Percentiles rank a stretch among this genome's conserved stretches.
Conservation (phyloP, 768 basidiomycete genomes). For the Rhodotorula graminis region DNA sequence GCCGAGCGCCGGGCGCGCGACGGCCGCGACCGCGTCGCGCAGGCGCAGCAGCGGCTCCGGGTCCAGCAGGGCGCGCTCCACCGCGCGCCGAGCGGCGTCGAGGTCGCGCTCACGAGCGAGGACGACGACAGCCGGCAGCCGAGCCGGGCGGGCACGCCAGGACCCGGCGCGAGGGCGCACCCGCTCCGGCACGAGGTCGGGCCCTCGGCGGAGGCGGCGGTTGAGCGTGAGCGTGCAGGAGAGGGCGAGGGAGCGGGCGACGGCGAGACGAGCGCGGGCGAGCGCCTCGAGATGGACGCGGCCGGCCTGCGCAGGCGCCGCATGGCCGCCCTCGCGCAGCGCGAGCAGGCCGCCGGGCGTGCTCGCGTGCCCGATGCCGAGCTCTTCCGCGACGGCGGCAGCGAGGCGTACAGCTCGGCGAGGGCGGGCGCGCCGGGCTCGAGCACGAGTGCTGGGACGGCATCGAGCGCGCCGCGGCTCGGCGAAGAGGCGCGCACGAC, state of each 20-base stretch:
- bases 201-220: no score
- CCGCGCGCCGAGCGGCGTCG: no score
- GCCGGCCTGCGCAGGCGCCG: neutral
- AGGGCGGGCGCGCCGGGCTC: no score
- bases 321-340: neutral
- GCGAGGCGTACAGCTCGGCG: neutral
- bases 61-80: neutral
- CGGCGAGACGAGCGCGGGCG: neutral
- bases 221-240: neutral
- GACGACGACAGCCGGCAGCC: neutral
- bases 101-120: no score
- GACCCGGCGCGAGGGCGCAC: no score
- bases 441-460: no score
- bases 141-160: neutral
- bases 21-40: neutral
- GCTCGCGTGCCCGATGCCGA: conserved; percentile 15
- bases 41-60: neutral
- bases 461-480: no score
- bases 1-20: conserved; percentile 7
- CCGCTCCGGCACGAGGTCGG: no score
- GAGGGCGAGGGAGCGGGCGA: neutral
- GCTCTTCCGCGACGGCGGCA: conserved; percentile 18
- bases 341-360: neutral
- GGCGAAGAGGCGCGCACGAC: neutral
- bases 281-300: no score